Evolutionary conservation across 1,284 basidiomycete genomes (phyloP).

Genomic region (Ustilago nuda): DNA sequence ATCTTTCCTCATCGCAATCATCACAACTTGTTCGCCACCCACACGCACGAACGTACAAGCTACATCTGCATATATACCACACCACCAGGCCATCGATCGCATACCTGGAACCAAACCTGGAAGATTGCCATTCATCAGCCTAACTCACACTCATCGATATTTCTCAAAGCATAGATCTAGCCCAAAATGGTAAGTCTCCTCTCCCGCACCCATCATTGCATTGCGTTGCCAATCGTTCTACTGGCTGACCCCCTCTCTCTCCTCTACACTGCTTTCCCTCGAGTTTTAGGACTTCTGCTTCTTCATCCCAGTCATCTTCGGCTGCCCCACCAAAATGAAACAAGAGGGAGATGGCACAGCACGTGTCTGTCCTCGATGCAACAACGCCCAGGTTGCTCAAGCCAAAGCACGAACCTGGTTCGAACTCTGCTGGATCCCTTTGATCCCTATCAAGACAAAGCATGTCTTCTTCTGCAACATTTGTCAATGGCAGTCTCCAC

Average conservation of each 20-base stretch:
- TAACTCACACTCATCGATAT: background rate
- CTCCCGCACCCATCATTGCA: background rate
- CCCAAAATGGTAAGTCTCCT: slow-evolving; percentile 10
- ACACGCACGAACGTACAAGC: background rate
- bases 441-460: slow-evolving; percentile 59
- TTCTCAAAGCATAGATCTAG: background rate
- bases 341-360: slow-evolving; percentile 63
- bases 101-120: too few species aligned
- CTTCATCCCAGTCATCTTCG: slow-evolving; percentile 65
- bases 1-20: background rate
- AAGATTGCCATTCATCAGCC: too few species aligned
- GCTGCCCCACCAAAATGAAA: slow-evolving; percentile 66
- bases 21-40: background rate
- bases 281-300: slow-evolving; percentile 57
- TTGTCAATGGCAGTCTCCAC: slow-evolving; percentile 63
- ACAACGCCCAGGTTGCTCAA: slow-evolving; percentile 66
- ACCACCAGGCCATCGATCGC: background rate
- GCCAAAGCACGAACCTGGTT: slow-evolving; percentile 66
- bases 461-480: slow-evolving; percentile 67
- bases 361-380: slow-evolving; percentile 65
- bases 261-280: background rate
- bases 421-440: slow-evolving; percentile 67
- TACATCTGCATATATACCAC: background rate
- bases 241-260: background rate
- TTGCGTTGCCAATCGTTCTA: background rate